Evolutionary conservation across 2,329 filamentous ascomycete species (phyloP).

Genomic region (Alternaria metachromatica): DNA sequence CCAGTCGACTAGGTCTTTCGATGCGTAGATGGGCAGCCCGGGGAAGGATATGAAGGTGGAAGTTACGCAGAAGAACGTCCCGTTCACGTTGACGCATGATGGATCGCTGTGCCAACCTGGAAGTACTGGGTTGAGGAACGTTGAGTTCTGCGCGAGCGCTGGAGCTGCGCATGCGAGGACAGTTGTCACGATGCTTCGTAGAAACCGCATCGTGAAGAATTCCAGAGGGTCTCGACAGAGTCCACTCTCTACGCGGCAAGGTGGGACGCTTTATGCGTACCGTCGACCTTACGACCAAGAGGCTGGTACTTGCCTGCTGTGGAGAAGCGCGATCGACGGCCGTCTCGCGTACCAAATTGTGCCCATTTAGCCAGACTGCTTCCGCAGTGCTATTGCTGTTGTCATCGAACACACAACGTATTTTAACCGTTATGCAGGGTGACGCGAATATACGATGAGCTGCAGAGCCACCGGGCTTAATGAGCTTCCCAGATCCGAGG

Average conservation of each 20-base stretch:
- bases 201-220: not conserved
- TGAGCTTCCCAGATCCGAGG: not conserved
- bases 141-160: constrained; percentile 3
- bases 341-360: not conserved
- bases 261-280: not conserved
- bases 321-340: not conserved
- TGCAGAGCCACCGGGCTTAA: not conserved
- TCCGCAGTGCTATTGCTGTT: not conserved
- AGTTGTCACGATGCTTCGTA: not conserved
- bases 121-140: constrained; percentile 53
- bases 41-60: constrained; percentile 62
- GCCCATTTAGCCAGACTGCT: not conserved
- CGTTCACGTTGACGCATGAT: constrained; percentile 48
- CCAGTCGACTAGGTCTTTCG: constrained; percentile 51
- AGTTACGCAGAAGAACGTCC: constrained; percentile 56
- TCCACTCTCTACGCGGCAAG: not conserved
- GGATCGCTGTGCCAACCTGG: constrained; percentile 61
- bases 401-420: not conserved
- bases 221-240: not conserved
- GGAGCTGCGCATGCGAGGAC: not conserved
- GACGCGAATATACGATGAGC: not conserved
- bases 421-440: not conserved
- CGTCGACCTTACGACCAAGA: not conserved
- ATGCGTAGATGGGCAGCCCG: constrained; percentile 59
- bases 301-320: not conserved